phyloP scores from a whole-genome alignment of 116 monocot species.

The Posidonia oceanica region DNA sequence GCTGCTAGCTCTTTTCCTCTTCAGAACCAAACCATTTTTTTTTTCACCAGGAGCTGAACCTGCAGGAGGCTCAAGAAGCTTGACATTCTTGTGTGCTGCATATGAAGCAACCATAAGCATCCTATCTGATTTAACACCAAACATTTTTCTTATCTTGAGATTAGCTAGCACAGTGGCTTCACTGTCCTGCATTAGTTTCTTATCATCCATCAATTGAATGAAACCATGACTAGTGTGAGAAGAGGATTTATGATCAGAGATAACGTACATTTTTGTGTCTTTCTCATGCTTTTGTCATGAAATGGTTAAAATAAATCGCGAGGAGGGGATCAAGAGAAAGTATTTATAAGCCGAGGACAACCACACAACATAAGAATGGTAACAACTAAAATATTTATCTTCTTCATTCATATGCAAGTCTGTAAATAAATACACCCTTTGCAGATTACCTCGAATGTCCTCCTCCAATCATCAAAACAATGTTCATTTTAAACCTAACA shows the following conservation, averaged over 20 bases:
- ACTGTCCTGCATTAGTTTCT: constrained; percentile 28
- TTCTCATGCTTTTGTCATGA: constrained; percentile 56
- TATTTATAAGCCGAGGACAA: too few relatives aligned
- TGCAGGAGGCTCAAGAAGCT: constrained; percentile 79
- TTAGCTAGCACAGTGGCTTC: constrained; percentile 81
- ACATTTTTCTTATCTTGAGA: constrained; percentile 92
- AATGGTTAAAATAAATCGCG: constrained; percentile 2
- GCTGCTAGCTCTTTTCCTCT: constrained; percentile 42
- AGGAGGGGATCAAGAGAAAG: too few relatives aligned
- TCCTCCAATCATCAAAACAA: too few relatives aligned
- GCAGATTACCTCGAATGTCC: too few relatives aligned
- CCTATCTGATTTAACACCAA: constrained; percentile 89
- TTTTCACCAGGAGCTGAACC: constrained; percentile 81
- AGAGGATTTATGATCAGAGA: not conserved
- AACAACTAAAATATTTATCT: too few relatives aligned
- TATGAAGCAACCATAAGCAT: constrained; percentile 99
- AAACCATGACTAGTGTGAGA: not conserved
- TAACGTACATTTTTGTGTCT: not conserved
- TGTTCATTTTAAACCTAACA: too few relatives aligned
- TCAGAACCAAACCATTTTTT: constrained; percentile 77
- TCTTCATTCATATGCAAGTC: too few relatives aligned
- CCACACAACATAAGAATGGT: too few relatives aligned
- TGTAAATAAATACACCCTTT: too few relatives aligned
- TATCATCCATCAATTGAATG: not conserved
- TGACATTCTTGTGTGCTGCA: constrained; percentile 65